Base-by-base conservation (phyloP, 2,329 filamentous ascomycete genomes). In the Fusarium scirpi region DNA sequence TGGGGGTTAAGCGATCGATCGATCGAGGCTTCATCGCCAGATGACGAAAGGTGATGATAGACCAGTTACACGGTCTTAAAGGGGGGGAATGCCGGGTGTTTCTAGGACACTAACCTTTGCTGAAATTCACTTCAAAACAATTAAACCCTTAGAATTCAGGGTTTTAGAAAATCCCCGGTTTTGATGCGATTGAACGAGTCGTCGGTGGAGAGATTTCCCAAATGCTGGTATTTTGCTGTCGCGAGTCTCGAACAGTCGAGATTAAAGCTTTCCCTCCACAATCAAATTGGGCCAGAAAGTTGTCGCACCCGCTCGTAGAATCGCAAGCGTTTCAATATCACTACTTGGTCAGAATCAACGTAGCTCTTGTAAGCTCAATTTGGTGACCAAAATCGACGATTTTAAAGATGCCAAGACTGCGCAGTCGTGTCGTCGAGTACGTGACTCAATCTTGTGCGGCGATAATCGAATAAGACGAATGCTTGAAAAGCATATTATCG, bases 1-100 rank as follows among this genome's bases (percentile, higher is more conserved):
- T 47, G 58, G 27, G 45, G 34, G 51, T 57, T 54, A 58, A 69
- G 67, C 67, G 75, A 79, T 79, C 77, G 77, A 79, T 79, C 77
- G 77, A 79, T 77, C 76, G 76, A 70, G 47, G 63, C 55, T 52
- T 67, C 58, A 62, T 72, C 63, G 66, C 70, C 59, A 75, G 61
- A 72, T 75, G 73, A 75, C 73, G 67, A 74, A 66, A 69, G 40
- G 59, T 67, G 65, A 65, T 62, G 55, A 58, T 51, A 62, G 29
- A 49, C 40, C 43, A 44, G 60, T 61, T 46, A 56, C 61, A 52
- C 53, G 25, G 53, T 59, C 52, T 49, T 30, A 69, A 61, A 32
- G 16, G 25, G 57, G 68, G 20, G 57, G 48, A 65, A 69, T 34
- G 22, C 29, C 43, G 24, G 60, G 45, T 58, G 58, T 58, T 58